Percentiles rank a stretch among this genome's conserved stretches.
Evolutionary conservation across 352 stramenopile genomes (phyloP).

Genomic region (Plasmopara viticola): DNA sequence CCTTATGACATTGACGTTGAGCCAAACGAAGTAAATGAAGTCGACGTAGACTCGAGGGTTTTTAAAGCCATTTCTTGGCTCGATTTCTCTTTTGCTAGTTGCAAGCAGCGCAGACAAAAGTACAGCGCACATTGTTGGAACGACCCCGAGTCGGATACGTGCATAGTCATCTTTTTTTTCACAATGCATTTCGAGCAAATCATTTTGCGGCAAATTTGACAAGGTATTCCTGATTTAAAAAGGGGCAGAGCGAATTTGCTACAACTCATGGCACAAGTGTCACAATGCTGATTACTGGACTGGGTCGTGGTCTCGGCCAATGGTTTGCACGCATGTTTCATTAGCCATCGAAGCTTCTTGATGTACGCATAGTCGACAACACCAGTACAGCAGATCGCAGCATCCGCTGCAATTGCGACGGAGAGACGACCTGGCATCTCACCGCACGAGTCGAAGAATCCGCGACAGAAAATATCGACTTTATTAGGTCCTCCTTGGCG

Average conservation of each 20-base stretch:
- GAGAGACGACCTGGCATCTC: slow-evolving; percentile 41
- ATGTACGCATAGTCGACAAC: slow-evolving; percentile 48
- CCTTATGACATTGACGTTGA: neutral
- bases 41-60: slow-evolving; percentile 2
- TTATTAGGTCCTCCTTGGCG: slow-evolving; percentile 20
- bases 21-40: neutral
- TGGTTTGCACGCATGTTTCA: slow-evolving; percentile 20
- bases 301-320: neutral
- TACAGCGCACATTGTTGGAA: slow-evolving; percentile 29
- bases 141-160: slow-evolving; percentile 28
- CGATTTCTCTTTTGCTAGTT: slow-evolving; percentile 36
- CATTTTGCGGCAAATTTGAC: slow-evolving; percentile 33
- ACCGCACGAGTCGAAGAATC: slow-evolving; percentile 44
- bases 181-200: slow-evolving; percentile 48
- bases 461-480: slow-evolving; percentile 40
- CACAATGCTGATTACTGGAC: slow-evolving; percentile 16
- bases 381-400: slow-evolving; percentile 31
- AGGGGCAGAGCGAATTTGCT: slow-evolving; percentile 12
- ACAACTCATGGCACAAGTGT: slow-evolving; percentile 18
- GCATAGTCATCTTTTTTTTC: slow-evolving; percentile 50
- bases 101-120: slow-evolving; percentile 45
- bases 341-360: slow-evolving; percentile 59
- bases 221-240: slow-evolving; percentile 17
- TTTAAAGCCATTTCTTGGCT: slow-evolving; percentile 33
- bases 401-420: no score